Evolutionary conservation across 768 basidiomycete species (phyloP).

Genomic region (Pleurotus djamor): DNA sequence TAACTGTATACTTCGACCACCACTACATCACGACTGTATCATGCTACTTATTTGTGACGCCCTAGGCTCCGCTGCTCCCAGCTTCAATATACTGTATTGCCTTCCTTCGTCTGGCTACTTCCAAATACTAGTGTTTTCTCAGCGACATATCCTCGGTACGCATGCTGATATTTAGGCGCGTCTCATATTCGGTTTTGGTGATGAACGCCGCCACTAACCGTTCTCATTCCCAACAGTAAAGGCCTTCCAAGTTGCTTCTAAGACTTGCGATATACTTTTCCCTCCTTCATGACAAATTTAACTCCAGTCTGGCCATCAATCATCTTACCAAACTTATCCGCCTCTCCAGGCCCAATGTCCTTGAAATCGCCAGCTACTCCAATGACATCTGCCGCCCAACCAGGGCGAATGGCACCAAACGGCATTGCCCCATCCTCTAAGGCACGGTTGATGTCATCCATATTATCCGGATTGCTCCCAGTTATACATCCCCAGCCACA

Average conservation of each 20-base stretch:
- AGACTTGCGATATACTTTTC: conserved; percentile 36
- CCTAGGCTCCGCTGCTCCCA: too few relatives aligned
- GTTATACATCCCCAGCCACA: conserved; percentile 58
- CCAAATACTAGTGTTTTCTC: too few relatives aligned
- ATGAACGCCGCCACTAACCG: background rate
- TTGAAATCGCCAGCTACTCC: conserved; percentile 35
- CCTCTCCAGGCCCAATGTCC: conserved; percentile 13
- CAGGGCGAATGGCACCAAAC: conserved; percentile 50
- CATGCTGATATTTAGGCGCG: too few relatives aligned
- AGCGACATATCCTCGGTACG: too few relatives aligned
- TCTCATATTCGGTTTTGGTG: too few relatives aligned
- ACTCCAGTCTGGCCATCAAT: conserved; percentile 31
- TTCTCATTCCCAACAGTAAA: background rate
- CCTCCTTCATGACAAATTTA: conserved; percentile 59
- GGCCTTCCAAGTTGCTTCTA: too few relatives aligned
- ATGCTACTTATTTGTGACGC: too few relatives aligned
- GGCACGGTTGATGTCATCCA: conserved; percentile 14
- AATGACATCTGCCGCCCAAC: conserved; percentile 55
- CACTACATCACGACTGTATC: too few relatives aligned
- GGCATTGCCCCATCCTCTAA: conserved; percentile 49
- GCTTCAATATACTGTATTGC: too few relatives aligned
- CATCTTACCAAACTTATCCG: conserved; percentile 39
- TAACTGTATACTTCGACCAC: background rate
- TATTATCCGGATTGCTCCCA: conserved; percentile 42
- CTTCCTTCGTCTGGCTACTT: too few relatives aligned